These are phyloP conservation scores for Pinguiococcus pyrenoidosus DNA, from an alignment of 108 stramenopile species.

Conservation along the genomic window DNA sequence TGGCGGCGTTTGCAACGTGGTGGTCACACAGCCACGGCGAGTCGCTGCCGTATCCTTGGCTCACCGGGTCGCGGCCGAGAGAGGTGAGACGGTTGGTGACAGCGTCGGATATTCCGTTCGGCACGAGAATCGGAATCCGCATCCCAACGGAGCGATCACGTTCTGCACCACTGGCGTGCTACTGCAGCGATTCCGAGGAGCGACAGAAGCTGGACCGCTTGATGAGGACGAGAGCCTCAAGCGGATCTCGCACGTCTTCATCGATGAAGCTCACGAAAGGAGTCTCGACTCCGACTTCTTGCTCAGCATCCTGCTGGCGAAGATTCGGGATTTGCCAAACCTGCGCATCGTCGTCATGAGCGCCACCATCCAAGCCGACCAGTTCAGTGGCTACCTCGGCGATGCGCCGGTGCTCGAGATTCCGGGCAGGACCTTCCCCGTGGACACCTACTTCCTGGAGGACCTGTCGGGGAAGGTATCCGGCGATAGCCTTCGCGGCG, in stretches of 20 bases:
- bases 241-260: constrained; percentile 1
- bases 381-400: constrained; percentile 48
- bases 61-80: constrained; percentile 56
- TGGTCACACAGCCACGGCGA: constrained; percentile 64
- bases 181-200: neutral
- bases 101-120: neutral
- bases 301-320: neutral
- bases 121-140: neutral
- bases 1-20: constrained; percentile 35
- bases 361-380: constrained; percentile 51
- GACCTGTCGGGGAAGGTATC: constrained; percentile 50
- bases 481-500: neutral
- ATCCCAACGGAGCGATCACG: too few species aligned
- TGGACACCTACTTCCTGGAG: constrained; percentile 55
- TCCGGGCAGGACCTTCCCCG: constrained; percentile 68
- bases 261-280: constrained; percentile 19
- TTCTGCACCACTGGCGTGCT: constrained; percentile 8
- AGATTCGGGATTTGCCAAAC: neutral
- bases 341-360: constrained; percentile 58
- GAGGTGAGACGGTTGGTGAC: constrained; percentile 25
- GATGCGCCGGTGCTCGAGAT: constrained; percentile 53
- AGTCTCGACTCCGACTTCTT: constrained; percentile 7
- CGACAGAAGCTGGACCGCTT: neutral
- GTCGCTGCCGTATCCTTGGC: constrained; percentile 64
- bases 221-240: constrained; percentile 6